A percentile compares a stretch with the other conserved stretches of the same genome.
phyloP scores from a whole-genome alignment of 179 eudicot genomes.

The Silene vulgaris region DNA sequence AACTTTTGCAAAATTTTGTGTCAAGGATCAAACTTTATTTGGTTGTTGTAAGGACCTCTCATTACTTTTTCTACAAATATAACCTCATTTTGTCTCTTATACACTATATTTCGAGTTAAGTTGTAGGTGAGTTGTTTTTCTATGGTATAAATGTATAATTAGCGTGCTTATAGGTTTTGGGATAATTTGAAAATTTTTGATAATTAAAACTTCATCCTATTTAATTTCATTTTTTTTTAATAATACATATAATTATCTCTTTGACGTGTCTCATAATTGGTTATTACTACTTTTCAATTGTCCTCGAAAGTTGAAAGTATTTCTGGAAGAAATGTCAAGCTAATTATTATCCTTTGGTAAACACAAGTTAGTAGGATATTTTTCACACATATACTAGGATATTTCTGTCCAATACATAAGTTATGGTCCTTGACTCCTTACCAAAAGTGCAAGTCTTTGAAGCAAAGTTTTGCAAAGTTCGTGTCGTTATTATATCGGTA shows the following conservation, averaged over 20 bases:
- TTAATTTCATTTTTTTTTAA: not conserved
- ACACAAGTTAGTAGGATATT: not conserved
- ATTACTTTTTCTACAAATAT: not conserved
- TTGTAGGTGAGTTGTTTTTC: not conserved
- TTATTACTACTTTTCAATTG: not conserved
- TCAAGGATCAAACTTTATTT: not conserved
- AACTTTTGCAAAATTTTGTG: not conserved
- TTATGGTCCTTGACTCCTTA: not conserved
- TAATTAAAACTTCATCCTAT: not conserved
- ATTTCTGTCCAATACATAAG: not conserved
- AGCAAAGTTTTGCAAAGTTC: not conserved
- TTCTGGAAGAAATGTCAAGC: not conserved
- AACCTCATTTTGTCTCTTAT: not conserved
- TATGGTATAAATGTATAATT: not conserved
- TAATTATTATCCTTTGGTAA: not conserved
- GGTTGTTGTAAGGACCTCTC: not conserved
- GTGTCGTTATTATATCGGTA: not conserved
- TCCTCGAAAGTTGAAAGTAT: not conserved
- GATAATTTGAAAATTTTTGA: not conserved
- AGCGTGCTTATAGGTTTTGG: not conserved
- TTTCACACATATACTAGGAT: not conserved
- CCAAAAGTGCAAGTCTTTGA: not conserved
- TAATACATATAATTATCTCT: not conserved
- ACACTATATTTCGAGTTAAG: not conserved
- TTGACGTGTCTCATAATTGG: not conserved